Evolutionary conservation across 805 yeast genomes (phyloP), one percentile per base, ranked within the genome.

Genomic region (Metschnikowia santaceciliae): DNA sequence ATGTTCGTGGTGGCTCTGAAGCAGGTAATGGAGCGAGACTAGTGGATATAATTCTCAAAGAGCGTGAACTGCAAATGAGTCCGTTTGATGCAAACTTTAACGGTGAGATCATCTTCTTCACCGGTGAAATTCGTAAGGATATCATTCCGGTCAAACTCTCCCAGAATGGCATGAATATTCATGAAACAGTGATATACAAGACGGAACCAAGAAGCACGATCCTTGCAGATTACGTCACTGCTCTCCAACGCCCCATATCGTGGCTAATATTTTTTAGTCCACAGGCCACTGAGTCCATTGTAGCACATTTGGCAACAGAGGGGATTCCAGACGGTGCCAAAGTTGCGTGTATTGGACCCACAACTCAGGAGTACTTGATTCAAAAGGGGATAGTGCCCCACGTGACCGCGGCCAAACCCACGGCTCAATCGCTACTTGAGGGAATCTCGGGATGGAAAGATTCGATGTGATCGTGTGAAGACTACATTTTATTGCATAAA

Each of bases 231-330:
- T 77, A 77, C 47, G 42, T 52, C 39, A 48, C 8, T 4, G 50
- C 56, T 14, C 46, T 57, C 23, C 42, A 50, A 8, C 40, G 42
- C 11, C 48, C 54, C 19, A 48, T 48, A 2, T 58, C 61, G 6
- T 90, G 97, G 96, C 70, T 90, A 4, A 86, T 91, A 0, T 86
- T 92, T 53, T 92, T 91, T 67, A 88, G 97, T 55, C 96, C 97
- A 0, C 95, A 94, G 59, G 96, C 96, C 0, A 85, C 96, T 0
- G 79, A 77, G 30, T 72, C 67, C 0, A 83, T 90, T 11, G 79
- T 88, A 3, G 67, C 76, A 8, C 74, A 75, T 53, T 47, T 72
- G 32, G 48, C 40, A 15, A n/a, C 20, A 7, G 32, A 36, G 7
- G 44, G 45, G 2, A 30, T 42, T 14, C 60, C 58, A 2, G 38